Conservation (phyloP, 805 yeast species). For the Saccharomycopsis javanensis region DNA sequence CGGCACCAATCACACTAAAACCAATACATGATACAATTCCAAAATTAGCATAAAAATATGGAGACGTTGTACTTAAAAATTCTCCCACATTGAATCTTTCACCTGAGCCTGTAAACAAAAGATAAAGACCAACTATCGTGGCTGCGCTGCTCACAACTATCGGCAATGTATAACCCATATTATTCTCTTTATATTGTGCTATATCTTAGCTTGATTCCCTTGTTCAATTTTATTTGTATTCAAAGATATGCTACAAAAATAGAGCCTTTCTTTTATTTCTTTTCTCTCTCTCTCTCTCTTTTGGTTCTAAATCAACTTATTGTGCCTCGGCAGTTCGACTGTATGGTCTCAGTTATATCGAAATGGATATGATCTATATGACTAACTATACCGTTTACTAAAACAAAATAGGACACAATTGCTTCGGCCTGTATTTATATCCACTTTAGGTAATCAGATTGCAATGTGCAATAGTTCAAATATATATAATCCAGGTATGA, state of each 20-base stretch:
- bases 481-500: background rate
- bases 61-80: constrained; percentile 76
- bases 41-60: constrained; percentile 92
- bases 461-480: too few relatives aligned
- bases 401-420: background rate
- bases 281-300: too few relatives aligned
- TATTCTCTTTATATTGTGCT: background rate
- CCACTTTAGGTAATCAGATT: background rate
- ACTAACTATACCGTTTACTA: background rate
- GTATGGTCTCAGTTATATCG: too few relatives aligned
- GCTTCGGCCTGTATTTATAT: background rate
- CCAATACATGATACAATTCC: constrained; percentile 92
- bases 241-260: too few relatives aligned
- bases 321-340: too few relatives aligned
- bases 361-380: background rate
- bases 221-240: too few relatives aligned
- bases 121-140: constrained; percentile 23
- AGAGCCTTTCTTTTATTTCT: too few relatives aligned
- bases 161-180: background rate
- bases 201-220: too few relatives aligned
- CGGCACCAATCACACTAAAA: constrained; percentile 91
- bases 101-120: constrained; percentile 87
- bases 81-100: constrained; percentile 87
- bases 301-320: too few relatives aligned
- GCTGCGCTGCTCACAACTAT: background rate